Evolutionary conservation across 805 yeast genomes (phyloP).

Genomic region (Lachancea thermotolerans): DNA sequence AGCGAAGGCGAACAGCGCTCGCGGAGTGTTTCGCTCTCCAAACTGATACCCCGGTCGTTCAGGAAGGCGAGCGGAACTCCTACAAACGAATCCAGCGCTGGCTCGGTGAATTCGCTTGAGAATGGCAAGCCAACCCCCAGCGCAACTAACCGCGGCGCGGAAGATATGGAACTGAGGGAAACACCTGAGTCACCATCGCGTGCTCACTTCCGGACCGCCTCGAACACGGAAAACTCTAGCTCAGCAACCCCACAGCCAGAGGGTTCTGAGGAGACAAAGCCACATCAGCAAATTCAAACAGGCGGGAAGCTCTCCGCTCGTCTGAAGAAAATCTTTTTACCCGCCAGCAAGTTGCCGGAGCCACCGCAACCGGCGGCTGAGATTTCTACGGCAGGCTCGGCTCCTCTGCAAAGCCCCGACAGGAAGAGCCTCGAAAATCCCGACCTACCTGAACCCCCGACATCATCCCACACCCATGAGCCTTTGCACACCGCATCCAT

Average conservation of each 20-base stretch:
- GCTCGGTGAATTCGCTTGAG: not conserved
- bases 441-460: not conserved
- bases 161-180: not conserved
- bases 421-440: not conserved
- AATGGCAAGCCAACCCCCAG: not conserved
- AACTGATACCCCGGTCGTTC: slow-evolving; percentile 8
- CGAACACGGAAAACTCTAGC: not conserved
- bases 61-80: slow-evolving; percentile 5
- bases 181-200: not conserved
- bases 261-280: not conserved
- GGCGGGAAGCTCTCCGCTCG: slow-evolving; percentile 1
- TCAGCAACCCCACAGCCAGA: not conserved
- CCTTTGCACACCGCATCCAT: not conserved
- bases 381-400: not conserved
- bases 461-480: not conserved
- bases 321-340: slow-evolving; percentile 1
- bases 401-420: not conserved
- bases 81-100: slow-evolving; percentile 3
- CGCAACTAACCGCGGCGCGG: not conserved
- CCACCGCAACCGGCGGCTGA: slow-evolving; percentile 1
- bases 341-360: not conserved
- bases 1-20: slow-evolving; percentile 3
- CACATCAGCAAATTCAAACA: not conserved
- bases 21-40: slow-evolving; percentile 8
- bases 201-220: not conserved